Conservation (phyloP, 495 filamentous ascomycete genomes). For the Baudoinia panamericana region DNA sequence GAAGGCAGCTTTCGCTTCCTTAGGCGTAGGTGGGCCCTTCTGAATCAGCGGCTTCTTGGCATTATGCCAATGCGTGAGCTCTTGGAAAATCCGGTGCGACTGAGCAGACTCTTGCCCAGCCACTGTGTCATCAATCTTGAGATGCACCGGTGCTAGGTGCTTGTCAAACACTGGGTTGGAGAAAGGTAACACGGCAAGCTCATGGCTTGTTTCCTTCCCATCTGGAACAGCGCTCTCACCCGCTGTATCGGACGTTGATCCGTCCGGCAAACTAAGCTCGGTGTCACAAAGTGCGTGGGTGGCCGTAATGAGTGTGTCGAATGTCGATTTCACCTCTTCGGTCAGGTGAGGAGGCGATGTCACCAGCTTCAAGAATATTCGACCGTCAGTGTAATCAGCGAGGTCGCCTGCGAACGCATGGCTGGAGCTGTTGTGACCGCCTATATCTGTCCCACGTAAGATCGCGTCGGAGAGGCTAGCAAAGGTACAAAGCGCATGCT, state of each 20-base stretch:
- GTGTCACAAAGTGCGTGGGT: constrained; percentile 1
- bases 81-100: constrained; percentile 36
- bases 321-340: neutral
- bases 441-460: neutral
- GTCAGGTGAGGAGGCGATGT: neutral
- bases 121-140: constrained; percentile 28
- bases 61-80: constrained; percentile 56
- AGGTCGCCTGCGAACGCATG: too few species aligned
- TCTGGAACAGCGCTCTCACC: neutral
- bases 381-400: constrained; percentile 53
- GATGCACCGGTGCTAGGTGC: constrained; percentile 41
- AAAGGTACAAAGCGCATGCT: neutral
- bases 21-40: constrained; percentile 16
- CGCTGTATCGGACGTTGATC: neutral
- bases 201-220: neutral
- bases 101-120: constrained; percentile 8
- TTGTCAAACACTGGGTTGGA: constrained; percentile 44
- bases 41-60: constrained; percentile 37
- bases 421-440: too few species aligned
- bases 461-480: constrained; percentile 1
- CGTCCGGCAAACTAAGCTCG: too few species aligned
- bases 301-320: neutral
- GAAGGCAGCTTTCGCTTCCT: constrained; percentile 18
- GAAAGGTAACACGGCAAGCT: constrained; percentile 44
- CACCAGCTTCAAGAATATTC: constrained; percentile 33